These are phyloP conservation scores for Daedaleopsis sinensis DNA, from an alignment of 768 basidiomycete species.

Conservation along the genomic window DNA sequence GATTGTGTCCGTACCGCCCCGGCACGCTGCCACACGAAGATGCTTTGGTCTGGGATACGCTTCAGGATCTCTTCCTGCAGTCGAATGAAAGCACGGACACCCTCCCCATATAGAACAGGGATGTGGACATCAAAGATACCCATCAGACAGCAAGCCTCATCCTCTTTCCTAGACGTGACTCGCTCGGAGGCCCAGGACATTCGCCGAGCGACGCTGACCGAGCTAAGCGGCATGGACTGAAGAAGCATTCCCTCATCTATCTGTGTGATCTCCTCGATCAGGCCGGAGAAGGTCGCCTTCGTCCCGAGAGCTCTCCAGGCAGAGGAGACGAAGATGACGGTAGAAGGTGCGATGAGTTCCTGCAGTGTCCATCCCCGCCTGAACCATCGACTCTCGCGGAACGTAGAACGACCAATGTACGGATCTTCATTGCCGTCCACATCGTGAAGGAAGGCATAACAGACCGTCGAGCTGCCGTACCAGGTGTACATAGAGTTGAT, in stretches of 20 bases:
- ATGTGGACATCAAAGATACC: neutral
- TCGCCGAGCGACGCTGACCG: neutral
- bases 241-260: neutral
- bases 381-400: neutral
- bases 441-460: neutral
- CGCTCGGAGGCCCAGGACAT: neutral
- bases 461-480: neutral
- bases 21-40: neutral
- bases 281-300: neutral
- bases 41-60: neutral
- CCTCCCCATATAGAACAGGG: neutral
- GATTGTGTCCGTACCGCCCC: too few relatives aligned
- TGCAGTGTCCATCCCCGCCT: neutral
- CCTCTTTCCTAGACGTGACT: neutral
- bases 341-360: neutral
- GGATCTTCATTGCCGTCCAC: neutral
- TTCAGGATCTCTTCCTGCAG: neutral
- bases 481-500: neutral
- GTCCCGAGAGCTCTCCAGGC: neutral
- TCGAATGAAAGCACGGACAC: neutral
- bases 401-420: neutral
- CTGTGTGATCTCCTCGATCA: neutral
- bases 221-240: neutral
- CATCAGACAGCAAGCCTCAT: slow-evolving; percentile 18
- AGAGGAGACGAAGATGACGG: neutral